A percentile compares a stretch with the other conserved stretches of the same genome.
Conservation (phyloP, 306 rosid species). For the Glycine tomentella region DNA sequence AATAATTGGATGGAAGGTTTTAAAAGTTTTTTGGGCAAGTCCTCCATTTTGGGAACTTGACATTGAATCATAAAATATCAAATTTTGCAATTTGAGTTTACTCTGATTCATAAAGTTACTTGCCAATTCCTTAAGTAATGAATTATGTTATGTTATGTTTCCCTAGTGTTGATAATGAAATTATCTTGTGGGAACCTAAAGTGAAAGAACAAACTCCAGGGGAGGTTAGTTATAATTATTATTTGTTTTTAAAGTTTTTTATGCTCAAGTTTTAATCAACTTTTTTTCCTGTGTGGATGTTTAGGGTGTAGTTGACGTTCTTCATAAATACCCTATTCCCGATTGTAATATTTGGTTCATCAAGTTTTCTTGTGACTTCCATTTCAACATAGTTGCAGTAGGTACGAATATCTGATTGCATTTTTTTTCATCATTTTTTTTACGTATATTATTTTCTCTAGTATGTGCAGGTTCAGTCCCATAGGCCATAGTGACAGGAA, state of each 20-base stretch:
- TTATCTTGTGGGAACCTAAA: slow-evolving; percentile 94
- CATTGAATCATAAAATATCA: slow-evolving; percentile 3
- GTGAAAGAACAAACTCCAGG: slow-evolving; percentile 97
- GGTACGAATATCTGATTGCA: slow-evolving; percentile 55
- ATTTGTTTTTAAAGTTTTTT: slow-evolving; percentile 12
- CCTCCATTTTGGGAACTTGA: slow-evolving; percentile 22
- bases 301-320: slow-evolving; percentile 88
- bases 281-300: slow-evolving; percentile 31
- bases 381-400: slow-evolving; percentile 75
- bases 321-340: slow-evolving; percentile 95
- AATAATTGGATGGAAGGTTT: slow-evolving; percentile 10
- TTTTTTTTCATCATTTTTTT: too few relatives aligned
- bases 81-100: neutral
- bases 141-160: slow-evolving; percentile 32
- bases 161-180: slow-evolving; percentile 96
- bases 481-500: too few relatives aligned
- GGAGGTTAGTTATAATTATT: slow-evolving; percentile 74
- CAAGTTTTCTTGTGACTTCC: slow-evolving; percentile 95
- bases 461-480: too few relatives aligned
- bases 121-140: slow-evolving; percentile 35
- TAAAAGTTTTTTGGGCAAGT: neutral
- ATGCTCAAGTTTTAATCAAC: slow-evolving; percentile 7
- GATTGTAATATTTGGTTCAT: slow-evolving; percentile 98
- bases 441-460: too few relatives aligned
- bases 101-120: slow-evolving; percentile 5